phyloP scores from a whole-genome alignment of 1,139 yeast species.

The Suhomyces terraborum region DNA sequence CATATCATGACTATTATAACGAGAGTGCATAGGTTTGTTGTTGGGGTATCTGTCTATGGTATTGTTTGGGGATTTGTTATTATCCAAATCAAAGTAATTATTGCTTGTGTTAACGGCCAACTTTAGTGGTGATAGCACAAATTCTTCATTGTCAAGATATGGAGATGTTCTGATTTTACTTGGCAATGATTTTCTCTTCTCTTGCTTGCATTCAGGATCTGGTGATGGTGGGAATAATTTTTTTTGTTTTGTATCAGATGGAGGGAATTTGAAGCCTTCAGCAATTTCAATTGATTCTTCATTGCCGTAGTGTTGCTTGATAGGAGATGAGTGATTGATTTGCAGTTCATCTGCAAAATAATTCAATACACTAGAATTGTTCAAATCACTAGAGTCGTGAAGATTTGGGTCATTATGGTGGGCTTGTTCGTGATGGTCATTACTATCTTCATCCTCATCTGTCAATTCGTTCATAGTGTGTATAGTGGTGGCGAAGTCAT shows the following conservation, averaged over 20 bases:
- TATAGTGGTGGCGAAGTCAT: conserved; percentile 20
- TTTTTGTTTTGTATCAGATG: conserved; percentile 3
- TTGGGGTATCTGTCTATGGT: conserved; percentile 29
- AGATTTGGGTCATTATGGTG: conserved; percentile 12
- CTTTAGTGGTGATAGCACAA: conserved; percentile 48
- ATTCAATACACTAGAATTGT: conserved; percentile 23
- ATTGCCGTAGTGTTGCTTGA: conserved; percentile 19
- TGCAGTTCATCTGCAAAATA: conserved; percentile 26
- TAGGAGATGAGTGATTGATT: conserved; percentile 30
- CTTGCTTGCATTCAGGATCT: conserved; percentile 30
- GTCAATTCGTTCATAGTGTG: conserved; percentile 31
- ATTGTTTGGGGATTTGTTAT: conserved; percentile 9
- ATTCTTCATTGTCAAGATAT: conserved; percentile 32
- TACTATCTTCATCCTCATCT: conserved; percentile 24
- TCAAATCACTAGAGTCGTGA: conserved; percentile 10
- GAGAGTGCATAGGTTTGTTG: conserved; percentile 38
- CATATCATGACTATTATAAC: conserved; percentile 49
- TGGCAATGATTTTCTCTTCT: conserved; percentile 42
- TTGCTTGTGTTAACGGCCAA: conserved; percentile 26
- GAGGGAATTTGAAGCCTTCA: conserved; percentile 31
- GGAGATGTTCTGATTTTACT: conserved; percentile 28
- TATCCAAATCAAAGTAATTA: conserved; percentile 25
- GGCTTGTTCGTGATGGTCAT: conserved; percentile 7
- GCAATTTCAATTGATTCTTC: conserved; percentile 28
- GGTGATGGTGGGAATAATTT: conserved; percentile 38